Conservation (phyloP, 164 flowering plant species). For the Amborella trichopoda region DNA sequence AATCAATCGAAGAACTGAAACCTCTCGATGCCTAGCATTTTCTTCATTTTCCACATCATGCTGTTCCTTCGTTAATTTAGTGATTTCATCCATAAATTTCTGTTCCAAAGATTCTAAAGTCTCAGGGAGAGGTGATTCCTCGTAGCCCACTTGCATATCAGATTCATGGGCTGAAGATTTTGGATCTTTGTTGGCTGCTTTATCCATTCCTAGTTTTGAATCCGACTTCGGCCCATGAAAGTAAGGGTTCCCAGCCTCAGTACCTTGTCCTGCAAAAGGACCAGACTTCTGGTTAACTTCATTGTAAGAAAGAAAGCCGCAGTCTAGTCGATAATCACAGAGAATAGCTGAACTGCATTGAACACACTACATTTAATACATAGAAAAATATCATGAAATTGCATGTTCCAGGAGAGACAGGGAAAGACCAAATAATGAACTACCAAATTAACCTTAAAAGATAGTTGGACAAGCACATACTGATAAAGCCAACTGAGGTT, state of each 20-base stretch:
- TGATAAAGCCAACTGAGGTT: too few species aligned
- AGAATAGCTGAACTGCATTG: too few species aligned
- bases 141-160: slow-evolving; percentile 49
- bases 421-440: too few species aligned
- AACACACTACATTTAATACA: too few species aligned
- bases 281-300: too few species aligned
- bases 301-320: too few species aligned
- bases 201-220: slow-evolving; percentile 25
- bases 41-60: slow-evolving; percentile 64
- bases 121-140: slow-evolving; percentile 20
- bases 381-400: too few species aligned
- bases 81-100: slow-evolving; percentile 47
- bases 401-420: too few species aligned
- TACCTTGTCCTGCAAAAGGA: background rate
- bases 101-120: slow-evolving; percentile 49
- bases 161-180: slow-evolving; percentile 29
- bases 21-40: slow-evolving; percentile 67
- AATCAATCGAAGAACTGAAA: slow-evolving; percentile 5
- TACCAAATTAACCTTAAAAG: too few species aligned
- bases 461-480: too few species aligned
- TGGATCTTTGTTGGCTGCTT: slow-evolving; percentile 26
- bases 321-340: too few species aligned
- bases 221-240: slow-evolving; percentile 35
- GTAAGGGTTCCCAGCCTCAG: slow-evolving; percentile 9
- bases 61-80: slow-evolving; percentile 46